Evolutionary conservation across 352 stramenopile genomes (phyloP).

Genomic region (Globisporangium carolinianum): DNA sequence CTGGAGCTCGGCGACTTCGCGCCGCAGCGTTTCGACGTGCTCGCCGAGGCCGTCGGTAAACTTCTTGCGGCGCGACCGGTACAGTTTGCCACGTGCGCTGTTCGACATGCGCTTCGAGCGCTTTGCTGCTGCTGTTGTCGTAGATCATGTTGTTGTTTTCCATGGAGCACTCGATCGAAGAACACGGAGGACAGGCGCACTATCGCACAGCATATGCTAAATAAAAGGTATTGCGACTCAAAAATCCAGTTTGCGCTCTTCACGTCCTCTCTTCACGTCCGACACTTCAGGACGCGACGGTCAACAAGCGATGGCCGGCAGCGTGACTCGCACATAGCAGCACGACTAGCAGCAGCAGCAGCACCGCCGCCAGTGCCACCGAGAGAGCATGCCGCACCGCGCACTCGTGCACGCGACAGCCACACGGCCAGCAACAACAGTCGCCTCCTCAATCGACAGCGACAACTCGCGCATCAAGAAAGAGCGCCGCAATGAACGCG

Average conservation of each 20-base stretch:
- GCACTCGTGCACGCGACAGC: not conserved
- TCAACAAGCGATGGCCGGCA: constrained; percentile 21
- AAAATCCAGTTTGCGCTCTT: too few relatives aligned
- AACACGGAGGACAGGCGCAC: too few relatives aligned
- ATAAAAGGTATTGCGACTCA: too few relatives aligned
- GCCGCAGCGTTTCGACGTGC: constrained; percentile 41
- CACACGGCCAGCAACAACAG: not conserved
- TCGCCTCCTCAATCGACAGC: not conserved
- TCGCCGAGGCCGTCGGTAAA: constrained; percentile 35
- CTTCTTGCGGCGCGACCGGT: constrained; percentile 41
- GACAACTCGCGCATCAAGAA: constrained; percentile 16
- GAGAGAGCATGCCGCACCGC: too few relatives aligned
- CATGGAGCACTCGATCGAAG: too few relatives aligned
- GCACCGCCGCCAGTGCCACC: not conserved
- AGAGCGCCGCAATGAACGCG: constrained; percentile 45
- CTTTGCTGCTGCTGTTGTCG: too few relatives aligned
- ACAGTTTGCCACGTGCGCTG: constrained; percentile 57
- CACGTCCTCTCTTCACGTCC: too few relatives aligned
- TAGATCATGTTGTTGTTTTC: too few relatives aligned
- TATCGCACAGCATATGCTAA: too few relatives aligned
- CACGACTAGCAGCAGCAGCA: too few relatives aligned
- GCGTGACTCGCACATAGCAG: not conserved
- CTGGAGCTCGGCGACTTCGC: constrained; percentile 33
- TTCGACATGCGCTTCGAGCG: constrained; percentile 37
- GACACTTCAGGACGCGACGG: constrained; percentile 2